A percentile compares a stretch with the other conserved stretches of the same genome.
Conservation (phyloP, 2,329 filamentous ascomycete genomes). For the Phialophora tarda region DNA sequence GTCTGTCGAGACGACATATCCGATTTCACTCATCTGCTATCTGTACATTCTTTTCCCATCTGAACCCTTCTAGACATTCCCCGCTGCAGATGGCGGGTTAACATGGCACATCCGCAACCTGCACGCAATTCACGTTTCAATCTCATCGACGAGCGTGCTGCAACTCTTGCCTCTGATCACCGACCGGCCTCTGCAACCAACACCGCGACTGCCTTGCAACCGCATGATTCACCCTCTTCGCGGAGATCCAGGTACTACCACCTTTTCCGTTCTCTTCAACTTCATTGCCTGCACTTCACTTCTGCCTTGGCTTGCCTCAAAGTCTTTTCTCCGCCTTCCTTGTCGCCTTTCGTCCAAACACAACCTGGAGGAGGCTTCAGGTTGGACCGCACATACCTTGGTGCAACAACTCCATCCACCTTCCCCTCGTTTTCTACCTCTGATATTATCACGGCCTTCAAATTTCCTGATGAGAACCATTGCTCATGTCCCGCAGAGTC, state of each 20-base stretch:
- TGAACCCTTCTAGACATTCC: constrained; percentile 11
- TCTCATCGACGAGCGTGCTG: constrained; percentile 37
- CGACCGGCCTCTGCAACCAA: constrained; percentile 10
- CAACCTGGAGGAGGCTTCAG: constrained; percentile 17
- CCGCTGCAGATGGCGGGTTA: constrained; percentile 38
- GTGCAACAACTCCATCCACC: constrained; percentile 15
- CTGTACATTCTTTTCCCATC: constrained; percentile 15
- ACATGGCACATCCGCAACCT: constrained; percentile 38
- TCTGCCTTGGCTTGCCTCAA: constrained; percentile 23
- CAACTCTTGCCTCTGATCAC: constrained; percentile 40
- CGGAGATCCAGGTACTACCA: constrained; percentile 29
- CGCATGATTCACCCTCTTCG: constrained; percentile 42
- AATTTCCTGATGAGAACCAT: constrained; percentile 43
- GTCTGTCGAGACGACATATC: neutral
- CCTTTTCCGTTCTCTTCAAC: constrained; percentile 23
- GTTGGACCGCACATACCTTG: constrained; percentile 17
- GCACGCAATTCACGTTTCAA: constrained; percentile 37
- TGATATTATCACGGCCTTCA: constrained; percentile 23
- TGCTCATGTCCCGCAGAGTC: constrained; percentile 95
- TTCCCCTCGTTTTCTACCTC: constrained; percentile 17
- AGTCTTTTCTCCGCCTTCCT: constrained; percentile 25
- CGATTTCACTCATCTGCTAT: constrained; percentile 9
- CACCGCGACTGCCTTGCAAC: constrained; percentile 39
- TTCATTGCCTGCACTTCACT: constrained; percentile 24
- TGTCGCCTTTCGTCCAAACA: constrained; percentile 19